Evolutionary conservation across 1,284 basidiomycete species (phyloP), one percentile per base, ranked within the genome.

Genomic region (Sporisorium graminicola): DNA sequence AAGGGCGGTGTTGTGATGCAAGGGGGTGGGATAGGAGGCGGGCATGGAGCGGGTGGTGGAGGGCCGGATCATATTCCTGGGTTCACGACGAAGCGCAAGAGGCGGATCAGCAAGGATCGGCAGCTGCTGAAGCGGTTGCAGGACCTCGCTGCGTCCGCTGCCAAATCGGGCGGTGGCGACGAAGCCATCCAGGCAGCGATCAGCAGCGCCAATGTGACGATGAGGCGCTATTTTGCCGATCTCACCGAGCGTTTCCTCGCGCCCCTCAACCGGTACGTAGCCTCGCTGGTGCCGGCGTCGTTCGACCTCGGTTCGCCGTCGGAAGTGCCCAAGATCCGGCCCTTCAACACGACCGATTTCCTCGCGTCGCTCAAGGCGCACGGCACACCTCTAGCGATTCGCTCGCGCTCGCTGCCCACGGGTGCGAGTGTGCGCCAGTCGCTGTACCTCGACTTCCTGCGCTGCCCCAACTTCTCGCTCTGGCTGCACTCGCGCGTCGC

Each of bases 251-350:
- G 92, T 43, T 89, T 98, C 66, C 90, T 98, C n/a, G 91, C 94
- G 1, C 96, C 96, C 0, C 88, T 99, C 3, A 92, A 95, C 80
- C 91, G 95, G 70, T 98, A 98, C 88, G 91, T 98, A 53, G 93
- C 94, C 71, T 93, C 92, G 40, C 42, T 83, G 47, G 62, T 75
- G 29, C 62, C 79, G 13, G 65, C 77, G 16, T 42, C 58, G 40
- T 76, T 79, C 55, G 66, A 82, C 67, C 61, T 80, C 13, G 59
- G 73, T 58, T 73, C 73, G 29, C 71, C 78, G 10, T 63, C 71
- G 62, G 78, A 74, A 55, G 58, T 64, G 77, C 77, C 77, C 58
- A 66, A 67, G 57, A 74, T 85, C 63, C 54, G 91, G 77, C 90
- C 93, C 0, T 99, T 98, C 87, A 94, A 91, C 78, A 87, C 90